Percentiles rank a stretch among this genome's conserved stretches.
Evolutionary conservation across 805 yeast species (phyloP).

Genomic region (Saccharomycopsis olivae): DNA sequence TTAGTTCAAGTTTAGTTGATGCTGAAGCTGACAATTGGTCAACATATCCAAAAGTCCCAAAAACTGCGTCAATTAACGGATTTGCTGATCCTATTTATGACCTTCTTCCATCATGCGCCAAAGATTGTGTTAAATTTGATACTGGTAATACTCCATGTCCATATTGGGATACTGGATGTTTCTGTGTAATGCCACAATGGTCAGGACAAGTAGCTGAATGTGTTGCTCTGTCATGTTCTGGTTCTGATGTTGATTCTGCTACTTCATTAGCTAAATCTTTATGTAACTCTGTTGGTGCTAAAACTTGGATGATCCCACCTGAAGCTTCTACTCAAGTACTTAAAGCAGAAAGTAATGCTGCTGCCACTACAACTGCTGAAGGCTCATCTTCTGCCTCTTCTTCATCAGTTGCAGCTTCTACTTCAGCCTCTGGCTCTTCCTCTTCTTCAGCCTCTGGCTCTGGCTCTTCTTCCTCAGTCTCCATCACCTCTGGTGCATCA

Average conservation of each 20-base stretch:
- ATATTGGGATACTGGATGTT: constrained; percentile 42
- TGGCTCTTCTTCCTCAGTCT: background rate
- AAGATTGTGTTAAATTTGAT: constrained; percentile 28
- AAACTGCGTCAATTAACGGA: constrained; percentile 38
- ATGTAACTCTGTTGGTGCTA: constrained; percentile 32
- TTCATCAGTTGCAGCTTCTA: background rate
- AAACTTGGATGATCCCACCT: constrained; percentile 36
- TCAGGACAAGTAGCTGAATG: constrained; percentile 34
- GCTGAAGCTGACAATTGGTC: constrained; percentile 29
- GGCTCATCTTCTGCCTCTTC: constrained; percentile 2
- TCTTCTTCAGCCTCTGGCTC: background rate
- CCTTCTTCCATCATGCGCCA: constrained; percentile 33
- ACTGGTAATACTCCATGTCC: constrained; percentile 39
- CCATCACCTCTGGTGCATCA: background rate
- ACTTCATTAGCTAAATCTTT: constrained; percentile 33
- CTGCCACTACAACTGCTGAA: constrained; percentile 1
- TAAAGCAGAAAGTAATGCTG: background rate
- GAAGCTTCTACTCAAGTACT: constrained; percentile 26
- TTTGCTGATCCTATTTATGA: constrained; percentile 36
- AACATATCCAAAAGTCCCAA: constrained; percentile 36
- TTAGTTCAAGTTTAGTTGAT: too few species aligned
- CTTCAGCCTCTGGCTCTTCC: background rate
- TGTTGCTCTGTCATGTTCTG: constrained; percentile 30
- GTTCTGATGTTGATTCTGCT: constrained; percentile 28
- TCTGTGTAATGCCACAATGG: constrained; percentile 40